Evolutionary conservation across 139 green algal species (phyloP).

Genomic region (Chlorella sp.): DNA sequence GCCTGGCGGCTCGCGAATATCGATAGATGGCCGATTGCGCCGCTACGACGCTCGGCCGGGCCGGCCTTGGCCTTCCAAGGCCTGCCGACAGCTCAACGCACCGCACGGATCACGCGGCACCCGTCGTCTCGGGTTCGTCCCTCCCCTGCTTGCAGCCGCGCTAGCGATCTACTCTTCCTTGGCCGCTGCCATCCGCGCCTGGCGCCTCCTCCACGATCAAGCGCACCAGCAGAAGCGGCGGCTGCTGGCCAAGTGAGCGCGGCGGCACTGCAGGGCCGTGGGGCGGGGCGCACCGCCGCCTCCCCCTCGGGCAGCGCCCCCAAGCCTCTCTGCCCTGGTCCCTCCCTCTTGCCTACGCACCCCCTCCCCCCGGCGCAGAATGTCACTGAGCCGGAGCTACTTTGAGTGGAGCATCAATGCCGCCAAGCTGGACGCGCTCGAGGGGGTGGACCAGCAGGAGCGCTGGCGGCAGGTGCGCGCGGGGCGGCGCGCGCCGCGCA

Average conservation of each 20-base stretch:
- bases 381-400: slow-evolving; percentile 45
- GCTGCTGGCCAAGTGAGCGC: slow-evolving; percentile 23
- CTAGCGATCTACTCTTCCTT: background rate
- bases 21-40: background rate
- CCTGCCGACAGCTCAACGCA: background rate
- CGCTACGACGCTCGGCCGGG: background rate
- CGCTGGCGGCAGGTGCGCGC: slow-evolving; percentile 26
- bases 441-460: slow-evolving; percentile 34
- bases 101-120: background rate
- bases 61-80: too few species aligned
- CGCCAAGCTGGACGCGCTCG: slow-evolving; percentile 59
- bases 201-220: slow-evolving; percentile 44
- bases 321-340: background rate
- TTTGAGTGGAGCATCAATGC: slow-evolving; percentile 68
- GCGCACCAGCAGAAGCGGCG: slow-evolving; percentile 30
- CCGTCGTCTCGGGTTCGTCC: background rate
- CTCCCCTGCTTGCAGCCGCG: background rate
- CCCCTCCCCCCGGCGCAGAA: background rate
- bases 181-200: background rate
- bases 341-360: background rate
- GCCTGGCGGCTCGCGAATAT: background rate
- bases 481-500: too few species aligned
- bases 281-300: background rate
- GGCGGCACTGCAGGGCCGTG: background rate
- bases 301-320: background rate